phyloP scores from a whole-genome alignment of 2,329 filamentous ascomycete species.

The Dendryphion nanum region DNA sequence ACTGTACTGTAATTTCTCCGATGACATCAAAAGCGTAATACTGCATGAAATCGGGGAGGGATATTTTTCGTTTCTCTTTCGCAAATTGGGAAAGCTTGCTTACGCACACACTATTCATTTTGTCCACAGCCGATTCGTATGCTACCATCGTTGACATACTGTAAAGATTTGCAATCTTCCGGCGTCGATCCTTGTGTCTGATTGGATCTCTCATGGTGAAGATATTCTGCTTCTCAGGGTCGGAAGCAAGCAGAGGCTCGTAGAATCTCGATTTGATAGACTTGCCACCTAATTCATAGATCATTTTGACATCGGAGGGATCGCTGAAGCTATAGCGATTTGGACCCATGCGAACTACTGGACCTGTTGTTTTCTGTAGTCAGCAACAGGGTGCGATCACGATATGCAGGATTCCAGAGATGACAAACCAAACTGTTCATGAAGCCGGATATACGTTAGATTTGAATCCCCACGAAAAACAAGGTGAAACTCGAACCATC shows the following conservation, averaged over 20 bases:
- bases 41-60: conserved; percentile 30
- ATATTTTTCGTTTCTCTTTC: conserved; percentile 2
- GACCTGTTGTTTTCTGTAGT: too few relatives aligned
- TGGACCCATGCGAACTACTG: background rate
- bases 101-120: background rate
- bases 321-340: background rate
- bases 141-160: conserved; percentile 40
- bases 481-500: background rate
- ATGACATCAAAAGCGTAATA: conserved; percentile 44
- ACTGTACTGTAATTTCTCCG: conserved; percentile 6
- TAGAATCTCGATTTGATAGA: conserved; percentile 30
- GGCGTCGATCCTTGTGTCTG: conserved; percentile 32
- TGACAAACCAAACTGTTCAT: conserved; percentile 67
- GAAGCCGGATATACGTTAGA: conserved; percentile 50
- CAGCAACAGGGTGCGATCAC: too few relatives aligned
- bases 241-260: conserved; percentile 22
- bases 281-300: background rate
- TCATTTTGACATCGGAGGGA: background rate
- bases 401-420: background rate
- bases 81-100: conserved; percentile 4
- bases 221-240: conserved; percentile 13
- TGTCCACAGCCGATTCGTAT: conserved; percentile 22
- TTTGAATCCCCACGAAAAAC: conserved; percentile 2
- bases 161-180: conserved; percentile 40
- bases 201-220: conserved; percentile 43